Base-by-base conservation (phyloP, 345 rosid genomes). In the Populus tremula region DNA sequence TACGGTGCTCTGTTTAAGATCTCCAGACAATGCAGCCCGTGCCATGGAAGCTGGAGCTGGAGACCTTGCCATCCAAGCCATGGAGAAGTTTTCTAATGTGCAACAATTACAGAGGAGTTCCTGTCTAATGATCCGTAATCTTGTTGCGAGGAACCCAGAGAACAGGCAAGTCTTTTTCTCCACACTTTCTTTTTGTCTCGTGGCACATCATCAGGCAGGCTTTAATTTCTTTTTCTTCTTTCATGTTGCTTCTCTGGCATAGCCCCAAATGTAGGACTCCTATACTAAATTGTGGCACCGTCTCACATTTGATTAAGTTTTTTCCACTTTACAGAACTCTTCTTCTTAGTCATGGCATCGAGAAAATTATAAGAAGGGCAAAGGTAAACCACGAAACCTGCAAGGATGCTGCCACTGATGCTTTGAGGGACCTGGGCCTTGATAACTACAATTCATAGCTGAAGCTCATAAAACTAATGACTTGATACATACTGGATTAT, bases 11-110 rank as follows among this genome's bases (percentile, higher is more conserved):
- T 96, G 90, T 83, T 84, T 96, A 84, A 91, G 99, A 84, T 90
- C 93, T 73, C 93, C 98, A 8, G 93, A 91, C 31, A 93, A 90
- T 77, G 97, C 97, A 76, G 87, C 92, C 75, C 81, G 87, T 64
- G 98, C 99, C 35, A 83, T 92, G 69, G 98, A 92, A 87, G 94
- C 96, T 6, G 99, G 99, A 79, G 97, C 97, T 13, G 99, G 98
- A 69, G 98, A 95, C 74, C 83, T 91, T 73, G 94, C 96, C 8
- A 77, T 91, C 31, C 94, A 93, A 82, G 92, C 93, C 81, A 95
- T 95, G 99, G 85, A 87, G 84, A 88, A 85, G 78, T 93, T 93
- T 78, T 95, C 98, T 67, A 69, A 75, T 74, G 89, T 91, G 29
- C 91, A 73, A 23, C 98, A 80, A 73, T 79, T 93, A 88, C 99